A percentile compares a stretch with the other conserved stretches of the same genome.
phyloP scores from a whole-genome alignment of 164 flowering plant species.

The Nymphaea colorata region DNA sequence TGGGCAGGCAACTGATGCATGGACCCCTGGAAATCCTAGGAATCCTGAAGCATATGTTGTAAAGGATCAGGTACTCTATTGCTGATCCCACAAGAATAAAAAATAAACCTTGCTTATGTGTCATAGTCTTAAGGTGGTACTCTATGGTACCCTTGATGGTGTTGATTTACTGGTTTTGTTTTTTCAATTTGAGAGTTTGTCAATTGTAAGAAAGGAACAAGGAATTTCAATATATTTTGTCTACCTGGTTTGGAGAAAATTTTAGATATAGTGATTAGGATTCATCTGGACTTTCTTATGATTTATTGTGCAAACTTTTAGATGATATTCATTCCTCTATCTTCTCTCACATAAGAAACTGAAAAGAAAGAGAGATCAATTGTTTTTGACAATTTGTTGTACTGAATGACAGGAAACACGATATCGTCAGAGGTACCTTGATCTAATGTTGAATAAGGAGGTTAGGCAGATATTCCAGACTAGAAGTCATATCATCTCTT shows the following conservation, averaged over 20 bases:
- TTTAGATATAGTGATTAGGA: neutral
- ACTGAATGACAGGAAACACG: slow-evolving; percentile 67
- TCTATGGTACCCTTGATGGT: neutral
- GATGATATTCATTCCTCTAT: too few relatives aligned
- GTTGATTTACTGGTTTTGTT: neutral
- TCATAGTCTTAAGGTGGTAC: neutral
- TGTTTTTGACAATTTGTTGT: slow-evolving; percentile 1
- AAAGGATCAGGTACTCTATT: slow-evolving; percentile 70
- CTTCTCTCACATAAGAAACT: too few relatives aligned
- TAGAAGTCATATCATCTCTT: slow-evolving; percentile 48
- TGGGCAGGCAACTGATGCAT: slow-evolving; percentile 20
- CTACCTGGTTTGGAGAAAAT: neutral
- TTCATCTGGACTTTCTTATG: neutral
- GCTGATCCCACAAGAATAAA: too few relatives aligned
- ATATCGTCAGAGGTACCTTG: slow-evolving; percentile 83
- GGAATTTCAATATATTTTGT: neutral
- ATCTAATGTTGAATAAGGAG: slow-evolving; percentile 79
- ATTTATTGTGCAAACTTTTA: too few relatives aligned
- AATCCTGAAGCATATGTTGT: slow-evolving; percentile 73
- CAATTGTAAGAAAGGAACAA: neutral
- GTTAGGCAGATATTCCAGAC: slow-evolving; percentile 81
- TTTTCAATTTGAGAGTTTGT: neutral
- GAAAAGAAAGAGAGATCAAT: too few relatives aligned
- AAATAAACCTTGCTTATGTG: too few relatives aligned
- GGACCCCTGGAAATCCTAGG: slow-evolving; percentile 75